Conservation (phyloP, 202 grass and related monocot species). For the Carex sylvatica region DNA sequence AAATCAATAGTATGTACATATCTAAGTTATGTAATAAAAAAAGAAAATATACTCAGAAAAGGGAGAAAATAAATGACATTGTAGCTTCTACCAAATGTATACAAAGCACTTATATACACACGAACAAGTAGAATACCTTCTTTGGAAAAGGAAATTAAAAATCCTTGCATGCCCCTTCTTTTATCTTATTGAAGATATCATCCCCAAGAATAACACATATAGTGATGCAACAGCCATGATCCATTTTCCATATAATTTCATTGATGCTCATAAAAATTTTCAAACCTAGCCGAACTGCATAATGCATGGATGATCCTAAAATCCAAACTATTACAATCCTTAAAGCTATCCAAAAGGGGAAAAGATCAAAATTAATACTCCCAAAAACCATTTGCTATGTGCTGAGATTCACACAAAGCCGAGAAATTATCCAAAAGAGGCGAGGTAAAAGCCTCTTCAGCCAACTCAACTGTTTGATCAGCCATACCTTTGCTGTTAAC, state of each 20-base stretch:
- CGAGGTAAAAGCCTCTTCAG: conserved; percentile 10
- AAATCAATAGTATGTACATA: background rate
- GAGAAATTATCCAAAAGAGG: conserved; percentile 27
- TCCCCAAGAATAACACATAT: background rate
- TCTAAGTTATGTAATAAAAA: background rate
- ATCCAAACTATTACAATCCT: background rate
- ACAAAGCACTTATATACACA: background rate
- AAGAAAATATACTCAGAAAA: background rate
- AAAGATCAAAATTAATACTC: conserved; percentile 5
- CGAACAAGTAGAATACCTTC: background rate
- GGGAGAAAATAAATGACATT: background rate
- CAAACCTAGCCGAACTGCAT: background rate
- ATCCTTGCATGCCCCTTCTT: background rate
- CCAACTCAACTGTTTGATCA: conserved; percentile 7
- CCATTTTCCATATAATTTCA: background rate
- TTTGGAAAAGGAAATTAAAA: background rate
- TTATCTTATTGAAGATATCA: background rate
- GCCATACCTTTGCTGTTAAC: background rate
- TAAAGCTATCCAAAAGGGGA: background rate
- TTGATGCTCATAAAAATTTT: background rate
- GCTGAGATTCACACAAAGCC: conserved; percentile 16
- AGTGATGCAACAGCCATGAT: background rate
- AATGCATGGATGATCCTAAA: background rate
- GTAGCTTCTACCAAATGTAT: background rate
- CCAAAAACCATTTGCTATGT: conserved; percentile 22